Conservation (phyloP, 2,329 filamentous ascomycete genomes). For the Pseudocercospora pini-densiflorae region DNA sequence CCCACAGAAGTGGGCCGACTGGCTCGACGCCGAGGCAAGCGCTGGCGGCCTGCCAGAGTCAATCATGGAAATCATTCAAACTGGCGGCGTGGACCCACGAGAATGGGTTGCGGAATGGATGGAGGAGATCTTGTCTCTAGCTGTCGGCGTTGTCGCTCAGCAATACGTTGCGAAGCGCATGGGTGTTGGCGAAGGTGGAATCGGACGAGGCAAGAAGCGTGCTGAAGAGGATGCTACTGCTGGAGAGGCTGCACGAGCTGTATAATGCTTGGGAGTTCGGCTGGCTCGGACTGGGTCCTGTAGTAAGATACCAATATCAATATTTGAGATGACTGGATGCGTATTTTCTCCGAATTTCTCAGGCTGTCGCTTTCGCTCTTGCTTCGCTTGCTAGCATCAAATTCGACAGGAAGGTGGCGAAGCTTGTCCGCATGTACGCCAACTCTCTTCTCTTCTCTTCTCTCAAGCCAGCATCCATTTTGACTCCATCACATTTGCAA, state of each 20-base stretch:
- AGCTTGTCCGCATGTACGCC: too few species aligned
- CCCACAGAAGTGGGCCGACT: constrained; percentile 83
- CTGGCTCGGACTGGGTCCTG: background rate
- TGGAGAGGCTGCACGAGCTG: constrained; percentile 64
- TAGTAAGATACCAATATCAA: background rate
- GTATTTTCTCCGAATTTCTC: too few species aligned
- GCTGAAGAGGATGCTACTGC: constrained; percentile 55
- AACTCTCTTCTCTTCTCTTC: too few species aligned
- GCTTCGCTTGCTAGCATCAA: too few species aligned
- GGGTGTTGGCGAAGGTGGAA: constrained; percentile 86
- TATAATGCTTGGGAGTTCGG: constrained; percentile 27
- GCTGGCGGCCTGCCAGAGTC: constrained; percentile 70
- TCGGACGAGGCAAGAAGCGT: constrained; percentile 62
- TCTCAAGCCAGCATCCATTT: too few species aligned
- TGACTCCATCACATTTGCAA: too few species aligned
- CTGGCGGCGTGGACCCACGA: constrained; percentile 80
- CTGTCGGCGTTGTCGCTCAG: constrained; percentile 86
- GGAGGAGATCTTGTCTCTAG: constrained; percentile 79
- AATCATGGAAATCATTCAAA: constrained; percentile 80
- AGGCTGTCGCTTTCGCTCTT: too few species aligned
- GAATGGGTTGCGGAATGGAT: constrained; percentile 99
- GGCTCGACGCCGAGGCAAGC: constrained; percentile 75
- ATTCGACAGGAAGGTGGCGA: too few species aligned
- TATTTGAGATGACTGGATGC: background rate
- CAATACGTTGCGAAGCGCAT: constrained; percentile 92